Percentiles rank a stretch among this genome's conserved stretches.
These are phyloP conservation scores for Vanderwaltozyma polyspora DNA, from an alignment of 805 yeast genomes.

Conservation along the genomic window DNA sequence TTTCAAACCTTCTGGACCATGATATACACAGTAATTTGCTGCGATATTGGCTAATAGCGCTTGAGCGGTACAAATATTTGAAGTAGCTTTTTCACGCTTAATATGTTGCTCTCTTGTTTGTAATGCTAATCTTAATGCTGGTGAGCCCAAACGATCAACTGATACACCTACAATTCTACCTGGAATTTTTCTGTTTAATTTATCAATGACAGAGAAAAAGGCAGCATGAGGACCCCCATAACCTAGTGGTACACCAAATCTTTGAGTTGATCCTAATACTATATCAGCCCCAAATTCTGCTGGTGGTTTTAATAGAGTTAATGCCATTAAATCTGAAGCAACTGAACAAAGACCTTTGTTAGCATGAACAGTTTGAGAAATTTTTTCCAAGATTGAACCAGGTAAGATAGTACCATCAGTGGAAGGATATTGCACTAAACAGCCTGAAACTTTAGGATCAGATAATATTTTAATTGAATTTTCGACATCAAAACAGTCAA, in stretches of 20 bases:
- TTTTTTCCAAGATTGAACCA: constrained; percentile 35
- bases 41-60: constrained; percentile 92
- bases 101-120: constrained; percentile 99
- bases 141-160: constrained; percentile 80
- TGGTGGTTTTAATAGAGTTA: constrained; percentile 79
- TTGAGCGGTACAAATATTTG: constrained; percentile 97
- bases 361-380: constrained; percentile 57
- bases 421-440: constrained; percentile 79
- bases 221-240: constrained; percentile 99
- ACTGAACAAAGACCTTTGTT: constrained; percentile 69
- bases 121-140: constrained; percentile 83
- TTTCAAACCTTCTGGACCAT: constrained; percentile 79
- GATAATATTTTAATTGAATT: constrained; percentile 29
- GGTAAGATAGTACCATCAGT: constrained; percentile 64
- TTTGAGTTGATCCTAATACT: constrained; percentile 83
- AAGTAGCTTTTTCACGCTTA: constrained; percentile 93
- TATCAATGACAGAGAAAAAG: constrained; percentile 77
- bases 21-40: constrained; percentile 92
- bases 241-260: constrained; percentile 97
- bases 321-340: constrained; percentile 86
- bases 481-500: constrained; percentile 39
- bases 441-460: constrained; percentile 55
- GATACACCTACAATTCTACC: constrained; percentile 90
- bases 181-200: constrained; percentile 83
- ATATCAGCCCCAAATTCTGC: constrained; percentile 82